Percentiles rank a stretch among this genome's conserved stretches.
Evolutionary conservation across 495 filamentous ascomycete species (phyloP).

Genomic region (Cercophora scortea): DNA sequence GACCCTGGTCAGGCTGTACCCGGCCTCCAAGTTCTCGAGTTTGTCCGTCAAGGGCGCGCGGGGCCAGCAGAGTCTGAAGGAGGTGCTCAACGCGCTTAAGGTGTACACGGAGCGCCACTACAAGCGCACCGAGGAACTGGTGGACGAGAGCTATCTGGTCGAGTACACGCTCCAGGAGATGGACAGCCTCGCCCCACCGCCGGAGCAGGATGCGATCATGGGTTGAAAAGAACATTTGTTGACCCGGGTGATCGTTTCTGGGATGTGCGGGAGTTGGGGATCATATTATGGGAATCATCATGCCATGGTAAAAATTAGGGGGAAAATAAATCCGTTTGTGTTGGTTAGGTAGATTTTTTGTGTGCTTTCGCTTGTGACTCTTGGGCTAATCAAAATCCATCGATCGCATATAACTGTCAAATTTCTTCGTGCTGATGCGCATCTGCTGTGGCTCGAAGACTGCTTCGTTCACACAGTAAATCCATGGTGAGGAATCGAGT

Average conservation of each 20-base stretch:
- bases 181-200: constrained; percentile 57
- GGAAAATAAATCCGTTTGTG: not conserved
- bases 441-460: too few relatives aligned
- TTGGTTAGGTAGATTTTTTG: too few relatives aligned
- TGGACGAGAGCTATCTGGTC: constrained; percentile 91
- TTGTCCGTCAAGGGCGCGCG: constrained; percentile 54
- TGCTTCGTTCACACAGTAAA: too few relatives aligned
- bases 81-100: constrained; percentile 73
- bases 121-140: constrained; percentile 72
- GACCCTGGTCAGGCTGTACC: constrained; percentile 69
- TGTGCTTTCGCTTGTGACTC: too few relatives aligned
- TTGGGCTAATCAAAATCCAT: too few relatives aligned
- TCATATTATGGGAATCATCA: not conserved
- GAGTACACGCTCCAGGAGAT: constrained; percentile 91
- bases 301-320: not conserved
- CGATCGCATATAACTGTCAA: too few relatives aligned
- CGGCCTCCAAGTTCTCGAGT: constrained; percentile 56
- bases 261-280: not conserved
- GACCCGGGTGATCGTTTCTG: not conserved
- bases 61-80: constrained; percentile 61
- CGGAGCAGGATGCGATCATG: constrained; percentile 36
- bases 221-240: constrained; percentile 13
- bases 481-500: not conserved
- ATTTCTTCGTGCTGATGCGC: too few relatives aligned
- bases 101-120: constrained; percentile 92